Base-by-base conservation (phyloP, 768 basidiomycete species). In the Termitomyces sp. region DNA sequence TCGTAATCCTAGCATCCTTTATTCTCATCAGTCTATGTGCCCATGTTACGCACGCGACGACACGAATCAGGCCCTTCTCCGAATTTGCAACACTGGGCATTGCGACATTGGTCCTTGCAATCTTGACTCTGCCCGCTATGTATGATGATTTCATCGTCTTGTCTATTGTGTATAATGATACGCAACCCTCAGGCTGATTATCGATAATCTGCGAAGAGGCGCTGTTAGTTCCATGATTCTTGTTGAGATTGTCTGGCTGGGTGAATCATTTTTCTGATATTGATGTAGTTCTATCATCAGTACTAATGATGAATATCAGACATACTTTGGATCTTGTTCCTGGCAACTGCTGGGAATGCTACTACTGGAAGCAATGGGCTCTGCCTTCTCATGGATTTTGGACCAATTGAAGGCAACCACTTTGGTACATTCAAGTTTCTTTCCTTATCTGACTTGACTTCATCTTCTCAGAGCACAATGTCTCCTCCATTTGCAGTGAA, bases 261-360 rank as follows among this genome's bases (percentile, higher is more conserved):
- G 79, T 79, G 56, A 42, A n/a, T n/a, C 18, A n/a, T n/a, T n/a
- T 39, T 39, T 20, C 39, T 64, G n/a, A 41, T 31, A 1, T 31
- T 16, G 15, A 20, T 31, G n/a, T 33, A 47, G 24, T 51, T 20
- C 6, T 6, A 22, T 41, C n/a, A n/a, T 20, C n/a, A 28, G 33
- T 26, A 12, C 26, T 53, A 9, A 54, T 28, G 4, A 41, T 49
- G 6, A 41, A 7, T 41, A n/a, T 22, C 61, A 78, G 78, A 63
- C 49, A 62, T 78, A 51, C 72, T 81, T 5, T 80, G 76, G 75
- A 65, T 80, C 41, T 56, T 81, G 51, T 81, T 77, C 77, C 68
- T 80, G 37, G 63, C 77, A 12, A 70, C 70, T 46, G 80, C 70
- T 6, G 73, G 68, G 7, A 62, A 66, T 7, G 61, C 74, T 28